Conservation (phyloP, 78 protist species). For the Dictyostelium citrinum region DNA sequence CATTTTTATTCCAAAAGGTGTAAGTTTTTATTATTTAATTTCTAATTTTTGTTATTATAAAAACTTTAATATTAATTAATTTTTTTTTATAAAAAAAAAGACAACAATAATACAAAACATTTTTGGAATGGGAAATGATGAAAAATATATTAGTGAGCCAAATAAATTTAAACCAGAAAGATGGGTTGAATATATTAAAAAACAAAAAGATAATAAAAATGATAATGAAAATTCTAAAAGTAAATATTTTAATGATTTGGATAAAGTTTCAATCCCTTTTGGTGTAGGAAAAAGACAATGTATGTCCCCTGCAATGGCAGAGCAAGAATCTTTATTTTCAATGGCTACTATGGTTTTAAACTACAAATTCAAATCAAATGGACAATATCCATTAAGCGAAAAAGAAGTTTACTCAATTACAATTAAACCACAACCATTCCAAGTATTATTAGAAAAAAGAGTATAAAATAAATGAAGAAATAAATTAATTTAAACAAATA, state of each 20-base stretch:
- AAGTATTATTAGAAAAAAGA: neutral
- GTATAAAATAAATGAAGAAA: neutral
- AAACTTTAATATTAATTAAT: too few species aligned
- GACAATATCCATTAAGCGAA: neutral
- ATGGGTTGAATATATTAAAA: conserved; percentile 10
- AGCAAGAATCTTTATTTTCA: neutral
- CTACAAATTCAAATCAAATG: neutral
- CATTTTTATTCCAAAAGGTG: conserved; percentile 44
- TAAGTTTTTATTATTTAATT: too few species aligned
- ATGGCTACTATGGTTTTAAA: neutral
- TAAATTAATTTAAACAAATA: neutral
- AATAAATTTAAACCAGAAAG: conserved; percentile 43
- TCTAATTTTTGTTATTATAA: too few species aligned
- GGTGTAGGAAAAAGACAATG: neutral
- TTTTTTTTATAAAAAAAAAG: neutral
- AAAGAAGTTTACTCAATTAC: neutral
- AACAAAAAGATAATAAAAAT: neutral
- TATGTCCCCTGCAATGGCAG: neutral
- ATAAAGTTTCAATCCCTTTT: neutral
- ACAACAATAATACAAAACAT: conserved; percentile 4
- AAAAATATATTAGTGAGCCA: neutral
- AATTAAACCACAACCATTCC: neutral
- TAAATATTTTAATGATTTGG: neutral
- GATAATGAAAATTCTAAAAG: neutral
- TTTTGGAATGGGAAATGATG: neutral